Percentiles rank a stretch among this genome's conserved stretches.
Conservation (phyloP, 768 basidiomycete genomes). For the Tricholoma saponaceum region DNA sequence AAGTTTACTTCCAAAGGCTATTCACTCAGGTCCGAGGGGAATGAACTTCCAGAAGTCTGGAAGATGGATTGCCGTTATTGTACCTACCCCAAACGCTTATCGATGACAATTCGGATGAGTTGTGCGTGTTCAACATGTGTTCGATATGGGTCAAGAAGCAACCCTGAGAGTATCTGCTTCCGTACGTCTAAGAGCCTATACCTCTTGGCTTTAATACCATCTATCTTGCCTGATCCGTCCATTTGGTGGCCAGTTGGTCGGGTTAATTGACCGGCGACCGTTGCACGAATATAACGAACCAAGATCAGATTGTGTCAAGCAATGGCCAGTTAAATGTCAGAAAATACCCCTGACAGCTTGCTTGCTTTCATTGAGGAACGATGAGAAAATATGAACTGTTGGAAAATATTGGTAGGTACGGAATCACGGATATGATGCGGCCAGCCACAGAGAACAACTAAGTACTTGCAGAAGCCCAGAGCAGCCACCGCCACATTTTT, state of each 20-base stretch:
- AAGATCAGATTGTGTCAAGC: neutral
- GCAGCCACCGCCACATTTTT: conserved; percentile 9
- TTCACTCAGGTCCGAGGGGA: neutral
- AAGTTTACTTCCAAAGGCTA: neutral
- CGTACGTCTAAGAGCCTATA: neutral
- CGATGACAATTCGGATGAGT: conserved; percentile 14
- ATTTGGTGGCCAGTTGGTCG: neutral
- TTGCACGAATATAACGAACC: neutral
- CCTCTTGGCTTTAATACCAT: neutral
- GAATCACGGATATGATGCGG: neutral
- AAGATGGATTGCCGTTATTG: neutral
- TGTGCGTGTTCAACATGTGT: conserved; percentile 19
- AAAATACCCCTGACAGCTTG: neutral
- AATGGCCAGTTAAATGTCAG: neutral
- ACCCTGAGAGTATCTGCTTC: neutral
- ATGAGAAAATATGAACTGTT: neutral
- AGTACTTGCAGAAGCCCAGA: neutral
- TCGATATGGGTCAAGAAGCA: conserved; percentile 1
- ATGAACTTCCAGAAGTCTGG: neutral
- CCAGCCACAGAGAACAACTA: neutral
- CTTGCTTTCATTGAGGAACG: neutral
- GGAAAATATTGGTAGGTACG: neutral
- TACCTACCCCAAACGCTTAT: conserved; percentile 9
- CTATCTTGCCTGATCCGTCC: neutral
- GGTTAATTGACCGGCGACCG: neutral